Evolutionary conservation across 768 basidiomycete species (phyloP).

Genomic region (Kwoniella bestiolae): DNA sequence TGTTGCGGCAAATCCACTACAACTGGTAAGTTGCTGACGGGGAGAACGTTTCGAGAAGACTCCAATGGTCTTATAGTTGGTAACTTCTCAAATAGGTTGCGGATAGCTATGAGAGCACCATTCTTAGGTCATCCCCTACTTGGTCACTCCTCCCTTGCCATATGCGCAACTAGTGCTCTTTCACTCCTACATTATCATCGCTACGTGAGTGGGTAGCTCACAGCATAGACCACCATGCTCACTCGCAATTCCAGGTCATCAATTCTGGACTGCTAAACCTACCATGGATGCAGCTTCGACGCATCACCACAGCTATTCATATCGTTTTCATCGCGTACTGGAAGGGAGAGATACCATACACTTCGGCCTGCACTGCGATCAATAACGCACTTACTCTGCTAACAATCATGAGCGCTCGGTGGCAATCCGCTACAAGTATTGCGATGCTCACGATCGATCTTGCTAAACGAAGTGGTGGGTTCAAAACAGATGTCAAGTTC

Average conservation of each 20-base stretch:
- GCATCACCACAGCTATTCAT: slow-evolving; percentile 24
- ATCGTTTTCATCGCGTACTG: slow-evolving; percentile 28
- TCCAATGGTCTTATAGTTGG: no score
- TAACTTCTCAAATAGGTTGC: slow-evolving; percentile 11
- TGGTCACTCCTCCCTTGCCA: slow-evolving; percentile 23
- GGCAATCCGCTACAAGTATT: slow-evolving; percentile 21
- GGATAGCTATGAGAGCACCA: slow-evolving; percentile 28
- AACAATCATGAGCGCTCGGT: slow-evolving; percentile 21
- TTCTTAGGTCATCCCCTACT: slow-evolving; percentile 20
- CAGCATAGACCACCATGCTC: not conserved
- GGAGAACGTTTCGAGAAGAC: not conserved
- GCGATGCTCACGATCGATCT: slow-evolving; percentile 18
- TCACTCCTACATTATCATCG: slow-evolving; percentile 21
- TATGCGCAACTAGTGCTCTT: slow-evolving; percentile 24
- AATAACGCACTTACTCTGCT: slow-evolving; percentile 17
- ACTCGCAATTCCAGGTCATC: slow-evolving; percentile 13
- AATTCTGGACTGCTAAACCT: slow-evolving; percentile 29
- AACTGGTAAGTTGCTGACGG: slow-evolving; percentile 24
- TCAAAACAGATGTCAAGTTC: not conserved
- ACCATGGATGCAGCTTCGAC: slow-evolving; percentile 36
- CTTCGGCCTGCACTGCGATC: slow-evolving; percentile 17
- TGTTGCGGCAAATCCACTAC: slow-evolving; percentile 32
- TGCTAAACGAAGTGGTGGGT: slow-evolving; percentile 22
- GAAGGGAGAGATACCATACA: slow-evolving; percentile 20
- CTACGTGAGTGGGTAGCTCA: not conserved